phyloP scores from a whole-genome alignment of 805 yeast genomes.

The Candida silvatica region DNA sequence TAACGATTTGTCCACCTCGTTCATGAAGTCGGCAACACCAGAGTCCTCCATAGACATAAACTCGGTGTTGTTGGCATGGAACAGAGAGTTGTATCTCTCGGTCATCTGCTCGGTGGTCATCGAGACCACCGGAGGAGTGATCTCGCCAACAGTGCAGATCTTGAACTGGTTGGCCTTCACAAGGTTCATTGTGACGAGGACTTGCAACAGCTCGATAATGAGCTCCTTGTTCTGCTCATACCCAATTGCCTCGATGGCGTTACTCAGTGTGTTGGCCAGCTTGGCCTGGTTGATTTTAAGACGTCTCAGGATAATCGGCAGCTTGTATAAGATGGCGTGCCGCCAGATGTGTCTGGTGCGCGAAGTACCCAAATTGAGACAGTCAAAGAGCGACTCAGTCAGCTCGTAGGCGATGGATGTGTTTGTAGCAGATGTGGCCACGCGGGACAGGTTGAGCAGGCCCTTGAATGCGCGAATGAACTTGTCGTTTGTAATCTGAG shows the following conservation, averaged over 20 bases:
- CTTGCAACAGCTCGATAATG: constrained; percentile 11
- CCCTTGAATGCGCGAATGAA: constrained; percentile 21
- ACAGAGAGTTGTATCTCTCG: constrained; percentile 13
- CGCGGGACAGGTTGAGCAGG: constrained; percentile 19
- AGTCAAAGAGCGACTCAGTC: constrained; percentile 18
- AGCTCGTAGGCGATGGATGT: constrained; percentile 22
- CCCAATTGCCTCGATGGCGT: constrained; percentile 13
- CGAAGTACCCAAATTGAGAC: constrained; percentile 14
- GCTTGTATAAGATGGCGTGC: constrained; percentile 17
- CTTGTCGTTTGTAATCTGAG: constrained; percentile 13
- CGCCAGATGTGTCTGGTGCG: constrained; percentile 17
- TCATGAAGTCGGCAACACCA: constrained; percentile 40
- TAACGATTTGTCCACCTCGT: constrained; percentile 36
- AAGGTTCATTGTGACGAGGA: constrained; percentile 15
- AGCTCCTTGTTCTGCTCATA: constrained; percentile 8
- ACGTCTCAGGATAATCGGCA: constrained; percentile 17
- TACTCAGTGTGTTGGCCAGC: constrained; percentile 13
- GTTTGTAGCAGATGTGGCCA: constrained; percentile 22
- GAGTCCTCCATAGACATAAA: constrained; percentile 44
- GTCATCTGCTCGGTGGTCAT: constrained; percentile 8
- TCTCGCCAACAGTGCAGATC: constrained; percentile 4
- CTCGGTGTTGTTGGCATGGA: constrained; percentile 35
- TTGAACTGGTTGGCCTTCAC: constrained; percentile 11
- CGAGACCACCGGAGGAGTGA: background rate
- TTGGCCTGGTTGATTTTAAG: constrained; percentile 24